phyloP scores from a whole-genome alignment of 179 eudicot genomes.

The Dionaea muscipula region DNA sequence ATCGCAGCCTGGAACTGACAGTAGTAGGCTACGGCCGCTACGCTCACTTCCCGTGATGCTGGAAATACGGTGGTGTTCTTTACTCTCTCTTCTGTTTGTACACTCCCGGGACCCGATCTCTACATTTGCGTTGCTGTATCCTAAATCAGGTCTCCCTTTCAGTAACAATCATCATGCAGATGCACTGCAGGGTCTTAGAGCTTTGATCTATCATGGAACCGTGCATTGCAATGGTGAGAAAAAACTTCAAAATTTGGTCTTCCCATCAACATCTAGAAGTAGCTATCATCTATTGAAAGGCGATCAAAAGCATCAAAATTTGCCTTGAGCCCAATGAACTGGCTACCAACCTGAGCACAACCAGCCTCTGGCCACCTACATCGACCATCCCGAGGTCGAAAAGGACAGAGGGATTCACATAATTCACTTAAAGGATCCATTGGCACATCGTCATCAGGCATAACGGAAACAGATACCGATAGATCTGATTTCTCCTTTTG shows the following conservation, averaged over 20 bases:
- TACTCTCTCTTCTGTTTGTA: conserved; percentile 14
- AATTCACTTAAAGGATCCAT: conserved; percentile 33
- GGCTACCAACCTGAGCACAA: conserved; percentile 83
- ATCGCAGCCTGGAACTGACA: too few relatives aligned
- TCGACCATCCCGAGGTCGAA: conserved; percentile 57
- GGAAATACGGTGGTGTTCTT: background rate
- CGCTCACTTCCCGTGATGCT: too few relatives aligned
- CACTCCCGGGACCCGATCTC: conserved; percentile 15
- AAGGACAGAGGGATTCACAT: conserved; percentile 78
- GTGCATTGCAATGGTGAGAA: background rate
- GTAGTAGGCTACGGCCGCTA: too few relatives aligned
- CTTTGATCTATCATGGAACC: background rate
- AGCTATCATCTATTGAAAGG: conserved; percentile 73
- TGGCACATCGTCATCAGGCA: conserved; percentile 41
- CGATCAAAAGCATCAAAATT: conserved; percentile 93
- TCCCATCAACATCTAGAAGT: conserved; percentile 38
- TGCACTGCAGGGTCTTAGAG: background rate
- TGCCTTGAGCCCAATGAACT: conserved; percentile 78
- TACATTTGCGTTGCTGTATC: background rate
- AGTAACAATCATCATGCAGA: background rate
- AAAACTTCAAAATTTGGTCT: conserved; percentile 15
- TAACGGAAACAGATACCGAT: conserved; percentile 38
- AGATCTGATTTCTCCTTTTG: conserved; percentile 55
- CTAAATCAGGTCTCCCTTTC: background rate
- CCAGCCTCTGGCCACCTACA: conserved; percentile 94